Percentiles rank a stretch among this genome's conserved stretches.
These are phyloP conservation scores for Pseudevernia furfuracea DNA, from an alignment of 495 filamentous ascomycete species.

Conservation along the genomic window DNA sequence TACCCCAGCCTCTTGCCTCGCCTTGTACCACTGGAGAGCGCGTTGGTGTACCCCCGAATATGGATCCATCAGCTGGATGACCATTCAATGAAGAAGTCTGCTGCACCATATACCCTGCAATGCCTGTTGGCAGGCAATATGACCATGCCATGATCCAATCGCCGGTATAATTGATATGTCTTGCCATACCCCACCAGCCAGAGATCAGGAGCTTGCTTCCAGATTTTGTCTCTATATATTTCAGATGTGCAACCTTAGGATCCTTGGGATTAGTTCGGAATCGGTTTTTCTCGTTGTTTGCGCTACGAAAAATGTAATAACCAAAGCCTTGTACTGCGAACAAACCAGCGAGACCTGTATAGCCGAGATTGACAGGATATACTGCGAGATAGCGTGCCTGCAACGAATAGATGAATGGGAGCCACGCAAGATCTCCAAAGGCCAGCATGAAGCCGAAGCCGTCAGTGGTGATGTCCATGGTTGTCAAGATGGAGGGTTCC, in stretches of 20 bases:
- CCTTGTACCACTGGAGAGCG: slow-evolving; percentile 55
- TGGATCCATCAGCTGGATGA: slow-evolving; percentile 36
- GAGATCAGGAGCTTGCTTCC: slow-evolving; percentile 75
- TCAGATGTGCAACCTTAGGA: slow-evolving; percentile 68
- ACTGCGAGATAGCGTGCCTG: slow-evolving; percentile 83
- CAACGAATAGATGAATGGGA: slow-evolving; percentile 81
- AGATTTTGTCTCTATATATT: slow-evolving; percentile 77
- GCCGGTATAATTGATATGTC: slow-evolving; percentile 97
- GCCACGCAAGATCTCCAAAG: slow-evolving; percentile 90
- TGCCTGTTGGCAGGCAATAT: slow-evolving; percentile 81
- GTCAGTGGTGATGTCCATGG: slow-evolving; percentile 91
- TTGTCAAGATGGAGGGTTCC: slow-evolving; percentile 88
- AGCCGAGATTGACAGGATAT: slow-evolving; percentile 71
- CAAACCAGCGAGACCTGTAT: slow-evolving; percentile 52
- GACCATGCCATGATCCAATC: slow-evolving; percentile 95
- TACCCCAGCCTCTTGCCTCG: slow-evolving; percentile 70
- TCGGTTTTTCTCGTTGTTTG: slow-evolving; percentile 89
- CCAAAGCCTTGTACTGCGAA: slow-evolving; percentile 58
- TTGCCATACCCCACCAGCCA: slow-evolving; percentile 89
- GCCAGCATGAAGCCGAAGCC: slow-evolving; percentile 97
- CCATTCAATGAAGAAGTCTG: slow-evolving; percentile 24
- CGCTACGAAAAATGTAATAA: slow-evolving; percentile 82
- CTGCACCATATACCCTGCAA: slow-evolving; percentile 67
- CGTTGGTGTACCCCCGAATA: slow-evolving; percentile 45
- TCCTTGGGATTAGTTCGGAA: slow-evolving; percentile 87